Base-by-base conservation (phyloP, 208 protist species). In the Acanthamoeba castellanii region DNA sequence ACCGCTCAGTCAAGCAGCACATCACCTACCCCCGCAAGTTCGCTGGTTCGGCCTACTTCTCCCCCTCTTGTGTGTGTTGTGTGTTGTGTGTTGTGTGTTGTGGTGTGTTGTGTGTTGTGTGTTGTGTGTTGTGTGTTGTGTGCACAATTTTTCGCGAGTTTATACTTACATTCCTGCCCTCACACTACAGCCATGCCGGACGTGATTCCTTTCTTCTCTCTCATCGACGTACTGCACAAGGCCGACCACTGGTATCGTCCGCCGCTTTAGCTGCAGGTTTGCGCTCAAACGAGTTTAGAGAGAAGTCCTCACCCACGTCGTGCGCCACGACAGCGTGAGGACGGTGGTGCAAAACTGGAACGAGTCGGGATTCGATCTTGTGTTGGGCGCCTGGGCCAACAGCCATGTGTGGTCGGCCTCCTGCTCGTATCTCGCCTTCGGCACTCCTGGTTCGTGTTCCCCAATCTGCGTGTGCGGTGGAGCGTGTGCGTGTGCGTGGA, bases 401-500 rank as follows among this genome's bases (percentile, higher is more conserved):
- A 74, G 27, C 9, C 87, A 52, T 3, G 87, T 92, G 61, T 92
- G 87, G 87, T 92, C 87, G 11, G 87, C 87, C 57, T 92, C 87
- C 27, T 92, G 87, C 87, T 92, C 87, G 3, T 92, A 52, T 18
- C 45, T 92, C 27, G 87, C 87, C 18, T 68, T 92, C 27, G 87
- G 87, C 55, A 72, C 55, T 20, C 87, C 87, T 32, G 87, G 87
- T 72, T 47, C 87, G 9, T 72, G n/a, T 76, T 30, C 8, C 20
- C 9, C 30, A 7, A 42, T 14, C 85, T 30, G 61, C 34, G 37
- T 87, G 27, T 32, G 50, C 13, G 42, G 11, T 87, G 50, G 25
- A 6, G 45, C 45, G 45, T 47, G 45, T 47, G 45, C 45, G 45
- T 47, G 45, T 42, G 37, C n/a, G 37, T 42, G 37, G 37, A 42